Evolutionary conservation across 2,329 filamentous ascomycete species (phyloP).

Genomic region (Metarhizium robertsii): DNA sequence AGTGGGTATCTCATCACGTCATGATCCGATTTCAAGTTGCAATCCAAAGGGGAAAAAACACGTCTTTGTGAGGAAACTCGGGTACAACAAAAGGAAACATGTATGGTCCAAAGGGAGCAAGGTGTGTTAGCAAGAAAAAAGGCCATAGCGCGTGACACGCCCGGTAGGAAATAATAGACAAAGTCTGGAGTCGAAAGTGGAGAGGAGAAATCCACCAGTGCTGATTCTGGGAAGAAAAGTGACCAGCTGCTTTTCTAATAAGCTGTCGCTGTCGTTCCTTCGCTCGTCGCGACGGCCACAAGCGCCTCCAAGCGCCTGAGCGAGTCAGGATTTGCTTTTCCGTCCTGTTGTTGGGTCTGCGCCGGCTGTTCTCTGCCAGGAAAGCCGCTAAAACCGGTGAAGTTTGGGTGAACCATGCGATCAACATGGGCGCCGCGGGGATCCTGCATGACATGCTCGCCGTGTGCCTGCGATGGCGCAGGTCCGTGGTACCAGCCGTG

Average conservation of each 20-base stretch:
- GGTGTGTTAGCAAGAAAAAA: background rate
- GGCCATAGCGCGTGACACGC: background rate
- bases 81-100: background rate
- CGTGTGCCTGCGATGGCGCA: conserved; percentile 26
- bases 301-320: conserved; percentile 31
- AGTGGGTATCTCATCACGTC: conserved; percentile 16
- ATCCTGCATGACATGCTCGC: conserved; percentile 18
- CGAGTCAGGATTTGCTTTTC: conserved; percentile 21
- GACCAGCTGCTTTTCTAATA: conserved; percentile 16
- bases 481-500: conserved; percentile 64
- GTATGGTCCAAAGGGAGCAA: background rate
- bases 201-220: background rate
- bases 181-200: background rate
- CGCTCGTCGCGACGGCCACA: conserved; percentile 35
- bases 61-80: background rate
- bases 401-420: conserved; percentile 49
- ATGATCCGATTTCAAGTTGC: conserved; percentile 1
- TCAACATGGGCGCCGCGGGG: conserved; percentile 37
- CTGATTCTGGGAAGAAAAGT: background rate
- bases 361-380: conserved; percentile 25
- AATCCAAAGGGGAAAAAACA: background rate
- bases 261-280: conserved; percentile 31
- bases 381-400: conserved; percentile 42
- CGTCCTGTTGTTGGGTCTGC: conserved; percentile 20
- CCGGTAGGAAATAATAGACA: background rate